phyloP scores from a whole-genome alignment of 148 eudicot genomes.

The Mesembryanthemum crystallinum region DNA sequence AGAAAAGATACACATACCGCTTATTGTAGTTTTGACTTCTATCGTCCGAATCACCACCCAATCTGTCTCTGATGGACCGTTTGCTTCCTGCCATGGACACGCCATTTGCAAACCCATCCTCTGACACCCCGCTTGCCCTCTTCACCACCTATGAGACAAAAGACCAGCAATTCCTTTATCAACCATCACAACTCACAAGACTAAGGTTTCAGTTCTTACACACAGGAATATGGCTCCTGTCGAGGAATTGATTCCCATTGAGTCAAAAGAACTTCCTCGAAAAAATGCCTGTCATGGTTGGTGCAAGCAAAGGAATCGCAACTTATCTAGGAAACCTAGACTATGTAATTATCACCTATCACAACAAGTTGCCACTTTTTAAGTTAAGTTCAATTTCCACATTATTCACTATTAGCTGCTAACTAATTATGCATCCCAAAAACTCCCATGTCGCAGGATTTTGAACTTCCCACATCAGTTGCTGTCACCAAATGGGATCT shows the following conservation, averaged over 20 bases:
- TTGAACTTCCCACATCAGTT: background rate
- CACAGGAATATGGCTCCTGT: background rate
- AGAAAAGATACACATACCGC: constrained; percentile 38
- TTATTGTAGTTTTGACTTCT: constrained; percentile 33
- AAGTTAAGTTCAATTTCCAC: background rate
- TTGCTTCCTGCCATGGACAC: constrained; percentile 47
- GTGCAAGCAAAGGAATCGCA: background rate
- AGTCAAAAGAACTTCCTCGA: too few species aligned
- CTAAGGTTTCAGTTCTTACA: background rate
- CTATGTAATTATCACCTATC: background rate
- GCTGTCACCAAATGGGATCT: background rate
- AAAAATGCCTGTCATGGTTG: too few species aligned
- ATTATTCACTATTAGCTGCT: background rate
- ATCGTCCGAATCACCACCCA: constrained; percentile 30
- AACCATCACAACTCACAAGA: constrained; percentile 7
- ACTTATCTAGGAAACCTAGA: background rate
- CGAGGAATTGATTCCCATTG: background rate
- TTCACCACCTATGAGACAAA: constrained; percentile 60
- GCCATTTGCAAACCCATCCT: constrained; percentile 34
- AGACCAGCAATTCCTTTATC: background rate
- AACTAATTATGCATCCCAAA: background rate
- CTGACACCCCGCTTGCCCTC: constrained; percentile 46
- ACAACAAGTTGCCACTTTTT: background rate
- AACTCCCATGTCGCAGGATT: background rate
- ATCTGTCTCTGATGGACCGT: constrained; percentile 63